phyloP scores from a whole-genome alignment of 371 early-diverging fungal species.

The Actinomortierella ambigua region DNA sequence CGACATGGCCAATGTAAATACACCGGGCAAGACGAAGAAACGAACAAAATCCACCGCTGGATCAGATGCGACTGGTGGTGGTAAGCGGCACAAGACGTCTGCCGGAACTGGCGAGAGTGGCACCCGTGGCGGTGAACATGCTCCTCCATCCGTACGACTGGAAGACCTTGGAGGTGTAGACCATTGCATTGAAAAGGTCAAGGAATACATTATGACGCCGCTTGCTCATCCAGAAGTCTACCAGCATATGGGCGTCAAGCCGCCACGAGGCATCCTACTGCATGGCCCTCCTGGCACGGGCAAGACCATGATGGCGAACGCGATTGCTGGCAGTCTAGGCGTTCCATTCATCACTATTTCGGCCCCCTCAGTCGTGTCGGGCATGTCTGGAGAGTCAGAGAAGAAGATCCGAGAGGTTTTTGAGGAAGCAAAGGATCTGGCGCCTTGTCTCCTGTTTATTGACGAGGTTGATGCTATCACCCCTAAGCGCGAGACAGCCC shows the following conservation, averaged over 20 bases:
- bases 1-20: conserved; percentile 14
- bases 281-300: conserved; percentile 99
- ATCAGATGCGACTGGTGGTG: conserved; percentile 16
- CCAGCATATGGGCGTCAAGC: conserved; percentile 93
- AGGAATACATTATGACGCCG: conserved; percentile 97
- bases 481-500: conserved; percentile 99
- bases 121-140: conserved; percentile 37
- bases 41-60: conserved; percentile 45
- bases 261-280: conserved; percentile 96
- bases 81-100: conserved; percentile 33
- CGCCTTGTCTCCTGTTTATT: conserved; percentile 98
- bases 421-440: conserved; percentile 89
- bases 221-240: conserved; percentile 97
- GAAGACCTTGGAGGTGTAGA: conserved; percentile 93
- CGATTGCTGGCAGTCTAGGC: conserved; percentile 96
- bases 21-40: conserved; percentile 47
- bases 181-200: conserved; percentile 86
- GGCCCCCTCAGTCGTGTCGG: conserved; percentile 98
- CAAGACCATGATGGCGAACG: conserved; percentile 98
- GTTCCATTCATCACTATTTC: conserved; percentile 97
- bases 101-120: conserved; percentile 7
- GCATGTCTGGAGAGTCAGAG: conserved; percentile 99
- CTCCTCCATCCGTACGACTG: conserved; percentile 69
- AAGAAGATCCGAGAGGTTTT: conserved; percentile 98
- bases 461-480: conserved; percentile 99